These are phyloP conservation scores for Biancaea sappan DNA, from an alignment of 306 rosid genomes.

Conservation along the genomic window DNA sequence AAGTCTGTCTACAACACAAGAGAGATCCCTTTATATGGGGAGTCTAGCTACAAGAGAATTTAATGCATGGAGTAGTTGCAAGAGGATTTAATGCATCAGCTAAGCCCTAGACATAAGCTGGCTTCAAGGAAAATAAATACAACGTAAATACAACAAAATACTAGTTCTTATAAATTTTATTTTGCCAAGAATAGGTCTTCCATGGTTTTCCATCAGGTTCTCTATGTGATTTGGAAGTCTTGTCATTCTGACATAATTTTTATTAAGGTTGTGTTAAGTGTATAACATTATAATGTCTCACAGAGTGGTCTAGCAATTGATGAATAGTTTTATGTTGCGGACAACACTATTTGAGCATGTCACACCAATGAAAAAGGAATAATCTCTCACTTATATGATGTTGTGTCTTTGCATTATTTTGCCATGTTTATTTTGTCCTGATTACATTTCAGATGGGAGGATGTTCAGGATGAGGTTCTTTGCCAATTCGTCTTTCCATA, in stretches of 20 bases:
- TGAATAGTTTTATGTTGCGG: not conserved
- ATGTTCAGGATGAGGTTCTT: slow-evolving; percentile 73
- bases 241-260: not conserved
- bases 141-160: no score
- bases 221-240: slow-evolving; percentile 8
- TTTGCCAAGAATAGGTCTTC: no score
- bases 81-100: no score
- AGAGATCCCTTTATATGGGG: no score
- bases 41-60: no score
- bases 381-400: not conserved
- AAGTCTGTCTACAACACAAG: no score
- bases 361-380: slow-evolving; percentile 8
- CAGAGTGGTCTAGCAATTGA: not conserved
- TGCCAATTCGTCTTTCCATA: slow-evolving; percentile 90
- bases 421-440: slow-evolving; percentile 36
- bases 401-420: not conserved
- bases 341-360: not conserved
- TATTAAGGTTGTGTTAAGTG: not conserved
- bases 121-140: no score
- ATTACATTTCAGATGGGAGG: slow-evolving; percentile 77
- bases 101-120: no score
- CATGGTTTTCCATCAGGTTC: no score
- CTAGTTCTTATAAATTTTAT: no score
- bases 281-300: not conserved
- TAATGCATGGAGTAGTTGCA: no score